These are phyloP conservation scores for Nemania sp. DNA, from an alignment of 2,329 filamentous ascomycete species.

Conservation along the genomic window DNA sequence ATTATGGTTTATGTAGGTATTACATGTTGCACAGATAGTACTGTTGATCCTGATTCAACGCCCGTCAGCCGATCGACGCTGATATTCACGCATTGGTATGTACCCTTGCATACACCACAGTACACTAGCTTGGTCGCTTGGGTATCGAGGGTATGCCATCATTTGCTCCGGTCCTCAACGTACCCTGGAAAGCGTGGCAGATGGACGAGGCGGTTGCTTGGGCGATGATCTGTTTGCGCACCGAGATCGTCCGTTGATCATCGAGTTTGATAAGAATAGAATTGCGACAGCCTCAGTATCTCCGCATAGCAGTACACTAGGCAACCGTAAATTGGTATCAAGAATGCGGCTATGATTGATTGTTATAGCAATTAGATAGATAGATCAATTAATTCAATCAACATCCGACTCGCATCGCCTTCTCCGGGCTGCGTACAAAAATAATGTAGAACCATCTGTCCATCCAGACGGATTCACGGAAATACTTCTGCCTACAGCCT, in stretches of 20 bases:
- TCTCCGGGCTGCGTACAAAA: not conserved
- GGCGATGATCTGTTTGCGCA: not conserved
- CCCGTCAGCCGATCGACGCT: constrained; percentile 32
- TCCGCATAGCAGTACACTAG: not conserved
- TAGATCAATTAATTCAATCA: not conserved
- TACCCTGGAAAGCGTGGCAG: not conserved
- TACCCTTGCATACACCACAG: constrained; percentile 1
- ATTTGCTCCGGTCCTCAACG: too few relatives aligned
- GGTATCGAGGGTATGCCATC: not conserved
- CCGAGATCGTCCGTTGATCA: not conserved
- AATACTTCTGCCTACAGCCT: constrained; percentile 23
- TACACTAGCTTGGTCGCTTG: not conserved
- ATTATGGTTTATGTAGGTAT: not conserved
- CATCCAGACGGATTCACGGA: not conserved
- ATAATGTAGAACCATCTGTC: not conserved
- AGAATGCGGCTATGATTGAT: not conserved
- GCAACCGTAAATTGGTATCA: not conserved
- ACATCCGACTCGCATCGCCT: not conserved
- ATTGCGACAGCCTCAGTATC: not conserved
- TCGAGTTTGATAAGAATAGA: not conserved
- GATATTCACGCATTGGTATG: constrained; percentile 12
- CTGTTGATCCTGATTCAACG: not conserved
- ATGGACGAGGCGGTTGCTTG: constrained; percentile 10
- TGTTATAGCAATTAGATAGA: not conserved
- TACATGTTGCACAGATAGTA: constrained; percentile 5